Percentiles rank a stretch among this genome's conserved stretches.
These are phyloP conservation scores for Rhodotorula kratochvilovae DNA, from an alignment of 768 basidiomycete genomes.

Conservation along the genomic window DNA sequence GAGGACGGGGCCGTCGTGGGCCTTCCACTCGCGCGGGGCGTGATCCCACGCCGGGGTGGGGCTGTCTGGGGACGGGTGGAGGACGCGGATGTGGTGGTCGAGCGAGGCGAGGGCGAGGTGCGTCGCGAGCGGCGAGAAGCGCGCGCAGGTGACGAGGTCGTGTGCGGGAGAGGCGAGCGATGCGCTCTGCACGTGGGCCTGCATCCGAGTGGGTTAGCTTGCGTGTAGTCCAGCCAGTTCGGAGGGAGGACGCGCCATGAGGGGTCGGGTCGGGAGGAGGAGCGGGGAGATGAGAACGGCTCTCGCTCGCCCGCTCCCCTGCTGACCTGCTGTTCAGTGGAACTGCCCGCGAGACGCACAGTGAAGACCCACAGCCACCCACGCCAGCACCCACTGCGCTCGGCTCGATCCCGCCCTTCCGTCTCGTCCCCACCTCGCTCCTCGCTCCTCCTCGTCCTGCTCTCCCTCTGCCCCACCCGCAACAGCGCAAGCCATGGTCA, in stretches of 20 bases:
- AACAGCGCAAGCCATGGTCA: slow-evolving; percentile 5
- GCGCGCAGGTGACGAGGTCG: slow-evolving; percentile 38
- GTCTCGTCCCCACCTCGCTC: background rate
- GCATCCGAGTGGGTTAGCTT: background rate
- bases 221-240: too few species aligned
- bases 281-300: too few species aligned
- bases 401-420: background rate
- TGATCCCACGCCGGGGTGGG: slow-evolving; percentile 1
- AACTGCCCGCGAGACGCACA: too few species aligned
- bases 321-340: too few species aligned
- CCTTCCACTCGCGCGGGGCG: slow-evolving; percentile 53
- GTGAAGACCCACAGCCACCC: too few species aligned
- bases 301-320: too few species aligned
- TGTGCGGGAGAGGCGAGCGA: background rate
- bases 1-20: slow-evolving; percentile 87
- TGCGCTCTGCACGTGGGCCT: background rate
- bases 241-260: background rate
- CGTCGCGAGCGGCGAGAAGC: slow-evolving; percentile 34
- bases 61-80: background rate
- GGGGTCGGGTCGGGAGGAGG: too few species aligned
- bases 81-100: slow-evolving; percentile 39
- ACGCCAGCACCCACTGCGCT: too few species aligned
- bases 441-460: background rate
- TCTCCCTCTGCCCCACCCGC: background rate
- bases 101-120: slow-evolving; percentile 40